These are phyloP conservation scores for Exophiala alcalophila DNA, from an alignment of 2,329 filamentous ascomycete species.

Conservation along the genomic window DNA sequence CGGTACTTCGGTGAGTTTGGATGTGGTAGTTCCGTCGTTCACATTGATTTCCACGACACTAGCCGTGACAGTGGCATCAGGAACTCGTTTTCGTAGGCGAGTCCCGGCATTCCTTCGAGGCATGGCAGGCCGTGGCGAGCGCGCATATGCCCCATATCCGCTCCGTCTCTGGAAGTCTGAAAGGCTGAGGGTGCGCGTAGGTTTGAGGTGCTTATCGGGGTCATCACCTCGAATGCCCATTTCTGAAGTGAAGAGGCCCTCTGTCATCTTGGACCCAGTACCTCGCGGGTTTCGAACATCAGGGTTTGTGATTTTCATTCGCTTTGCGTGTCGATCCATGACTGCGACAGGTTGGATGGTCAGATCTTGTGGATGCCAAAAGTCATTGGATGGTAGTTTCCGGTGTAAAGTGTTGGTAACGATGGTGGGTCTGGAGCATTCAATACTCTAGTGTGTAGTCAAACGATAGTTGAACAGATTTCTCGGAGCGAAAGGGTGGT, in stretches of 20 bases:
- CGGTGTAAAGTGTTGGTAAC: no score
- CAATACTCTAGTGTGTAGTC: slow-evolving; percentile 13
- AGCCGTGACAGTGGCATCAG: slow-evolving; percentile 27
- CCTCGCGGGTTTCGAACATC: slow-evolving; percentile 26
- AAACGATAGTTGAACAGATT: no score
- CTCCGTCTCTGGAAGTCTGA: slow-evolving; percentile 25
- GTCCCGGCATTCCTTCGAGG: slow-evolving; percentile 20
- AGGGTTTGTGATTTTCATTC: slow-evolving; percentile 27
- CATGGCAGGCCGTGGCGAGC: slow-evolving; percentile 10
- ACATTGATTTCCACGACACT: slow-evolving; percentile 27
- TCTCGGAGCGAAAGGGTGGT: neutral
- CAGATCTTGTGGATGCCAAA: no score
- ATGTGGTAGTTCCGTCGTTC: slow-evolving; percentile 26
- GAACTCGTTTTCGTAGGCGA: slow-evolving; percentile 23
- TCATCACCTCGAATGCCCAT: slow-evolving; percentile 23
- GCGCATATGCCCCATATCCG: slow-evolving; percentile 18
- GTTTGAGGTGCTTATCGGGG: slow-evolving; percentile 3
- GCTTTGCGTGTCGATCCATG: slow-evolving; percentile 30
- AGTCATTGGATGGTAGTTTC: no score
- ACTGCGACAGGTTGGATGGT: no score
- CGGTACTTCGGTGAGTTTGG: slow-evolving; percentile 23
- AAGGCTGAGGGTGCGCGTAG: slow-evolving; percentile 25
- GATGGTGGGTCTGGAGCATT: no score
- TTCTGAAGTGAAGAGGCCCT: slow-evolving; percentile 28
- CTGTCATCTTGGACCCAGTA: slow-evolving; percentile 24